Base-by-base conservation (phyloP, 2,329 filamentous ascomycete genomes). In the Exophiala phaeomuriformis region DNA sequence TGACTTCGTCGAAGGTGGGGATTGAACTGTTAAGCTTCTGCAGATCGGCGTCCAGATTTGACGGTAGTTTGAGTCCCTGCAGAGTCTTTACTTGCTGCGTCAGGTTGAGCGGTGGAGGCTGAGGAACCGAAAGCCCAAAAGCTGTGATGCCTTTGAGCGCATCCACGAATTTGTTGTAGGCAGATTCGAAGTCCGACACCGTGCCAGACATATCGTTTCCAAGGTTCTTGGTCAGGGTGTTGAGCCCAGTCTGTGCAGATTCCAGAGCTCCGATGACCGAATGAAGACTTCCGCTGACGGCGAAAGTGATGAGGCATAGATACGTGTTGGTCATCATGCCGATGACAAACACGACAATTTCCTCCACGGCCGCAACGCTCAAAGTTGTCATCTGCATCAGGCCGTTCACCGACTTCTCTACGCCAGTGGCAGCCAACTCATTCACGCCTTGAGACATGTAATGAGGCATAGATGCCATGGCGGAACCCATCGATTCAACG, bases 401-500 rank as follows among this genome's bases (percentile, higher is more conserved):
- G 46, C 82, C 91, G 58, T 83, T 79, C 60, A 97, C 83, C 5
- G 89, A 83, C 63, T 85, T 83, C 63, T 90, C 88, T 61, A 97
- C 84, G 52, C 88, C 85, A 45, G 78, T 78, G 32, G 89, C 88
- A 5, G 88, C 86, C 62, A 97, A 74, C 55, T 88, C 81, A 71
- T 98, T 98, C 67, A 96, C 84, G 51, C 93, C 93, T 48, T 80
- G 76, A 1, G 90, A 87, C 67, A 97, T 84, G 72, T 95, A 97
- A 71, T 96, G 86, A 53, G 93, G 93, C 90, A 97, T 95, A 36
- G 93, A 97, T 37, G 91, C 93, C 88, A 98, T 91, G 56, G 89
- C 81, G 68, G 90, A 96, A 59, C 91, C 93, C 63, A 95, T 82
- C 62, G 88, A 88, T 73, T 98, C 91, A 45, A 97, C 91, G 68